Percentiles rank a stretch among this genome's conserved stretches.
These are phyloP conservation scores for Hemileccinum rubropunctum DNA, from an alignment of 768 basidiomycete species.

Conservation along the genomic window DNA sequence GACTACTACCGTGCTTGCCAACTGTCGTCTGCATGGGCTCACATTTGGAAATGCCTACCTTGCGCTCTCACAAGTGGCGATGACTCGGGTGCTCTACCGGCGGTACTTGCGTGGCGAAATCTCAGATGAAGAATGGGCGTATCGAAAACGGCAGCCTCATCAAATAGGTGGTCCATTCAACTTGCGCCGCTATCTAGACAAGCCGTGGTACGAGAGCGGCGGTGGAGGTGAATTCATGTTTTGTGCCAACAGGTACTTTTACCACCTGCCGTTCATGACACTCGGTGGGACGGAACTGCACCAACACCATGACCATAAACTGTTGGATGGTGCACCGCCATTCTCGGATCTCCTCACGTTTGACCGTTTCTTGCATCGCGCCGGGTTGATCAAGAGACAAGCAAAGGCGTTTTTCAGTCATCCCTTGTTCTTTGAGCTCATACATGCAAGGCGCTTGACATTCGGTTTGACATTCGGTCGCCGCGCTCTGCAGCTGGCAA, in stretches of 20 bases:
- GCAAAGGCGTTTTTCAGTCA: conserved; percentile 34
- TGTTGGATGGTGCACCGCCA: conserved; percentile 32
- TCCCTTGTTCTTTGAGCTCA: conserved; percentile 48
- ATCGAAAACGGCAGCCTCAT: conserved; percentile 48
- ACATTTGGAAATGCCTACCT: conserved; percentile 53
- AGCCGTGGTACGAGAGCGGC: conserved; percentile 43
- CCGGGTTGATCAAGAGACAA: conserved; percentile 36
- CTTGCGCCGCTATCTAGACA: conserved; percentile 48
- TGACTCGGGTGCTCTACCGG: conserved; percentile 48
- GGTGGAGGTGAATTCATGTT: conserved; percentile 44
- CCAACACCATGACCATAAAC: background rate
- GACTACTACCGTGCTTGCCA: conserved; percentile 31
- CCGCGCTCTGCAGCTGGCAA: conserved; percentile 20
- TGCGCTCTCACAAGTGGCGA: conserved; percentile 49
- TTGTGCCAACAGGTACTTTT: conserved; percentile 42
- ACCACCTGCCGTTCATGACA: conserved; percentile 49
- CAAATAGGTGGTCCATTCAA: conserved; percentile 50
- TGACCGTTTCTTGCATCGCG: conserved; percentile 46
- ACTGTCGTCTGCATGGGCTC: conserved; percentile 41
- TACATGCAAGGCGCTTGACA: conserved; percentile 8
- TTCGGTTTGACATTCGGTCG: conserved; percentile 2
- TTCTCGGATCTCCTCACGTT: conserved; percentile 41
- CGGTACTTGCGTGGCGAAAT: conserved; percentile 51
- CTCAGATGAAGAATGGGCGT: conserved; percentile 49
- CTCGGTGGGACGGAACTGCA: conserved; percentile 15